Base-by-base conservation (phyloP, 495 filamentous ascomycete species). In the Penicillium coffeae region DNA sequence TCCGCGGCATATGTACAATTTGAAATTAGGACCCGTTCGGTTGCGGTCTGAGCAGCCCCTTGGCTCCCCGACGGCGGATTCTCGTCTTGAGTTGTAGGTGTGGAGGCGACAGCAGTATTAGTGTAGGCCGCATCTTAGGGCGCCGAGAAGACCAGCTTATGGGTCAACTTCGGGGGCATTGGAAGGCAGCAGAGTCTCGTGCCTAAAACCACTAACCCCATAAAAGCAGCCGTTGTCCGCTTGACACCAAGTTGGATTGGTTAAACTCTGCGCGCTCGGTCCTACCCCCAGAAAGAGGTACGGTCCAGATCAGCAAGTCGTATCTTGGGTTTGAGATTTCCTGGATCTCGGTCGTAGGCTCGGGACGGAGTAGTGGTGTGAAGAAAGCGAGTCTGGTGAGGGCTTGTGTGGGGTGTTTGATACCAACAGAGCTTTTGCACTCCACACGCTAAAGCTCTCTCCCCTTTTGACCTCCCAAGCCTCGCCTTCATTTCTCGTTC, bases 1-100 rank as follows among this genome's bases (percentile, higher is more conserved):
- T 52, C 54, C 53, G 27, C 50, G 46, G 49, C 47, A 47, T 52
- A 42, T 30, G 41, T 52, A 16, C n/a, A n/a, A 42, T 47, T 48
- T 45, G 45, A 53, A 46, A 49, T 57, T 32, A 36, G 37, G 20
- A 21, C 44, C 47, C 25, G 15, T 41, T 36, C 47, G 16, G 39
- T 34, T 22, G 51, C 36, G 8, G 30, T 50, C 44, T 56, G 45
- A 49, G 42, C 42, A 20, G 1, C 37, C 30, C 30, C 37, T 41
- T 39, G 38, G 39, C 4, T 40, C 21, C 19, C 13, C n/a, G 37
- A 15, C 20, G 8, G 19, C 33, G n/a, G 9, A 12, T 51, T 37
- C 25, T 20, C 38, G 40, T 27, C 30, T 34, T 48, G 13, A 36
- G 18, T 20, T 35, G 27, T 38, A 3, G 45, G 33, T 19, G 14